Evolutionary conservation across 2,329 filamentous ascomycete species (phyloP), one percentile per base, ranked within the genome.

Genomic region (Erysiphe pulchra): DNA sequence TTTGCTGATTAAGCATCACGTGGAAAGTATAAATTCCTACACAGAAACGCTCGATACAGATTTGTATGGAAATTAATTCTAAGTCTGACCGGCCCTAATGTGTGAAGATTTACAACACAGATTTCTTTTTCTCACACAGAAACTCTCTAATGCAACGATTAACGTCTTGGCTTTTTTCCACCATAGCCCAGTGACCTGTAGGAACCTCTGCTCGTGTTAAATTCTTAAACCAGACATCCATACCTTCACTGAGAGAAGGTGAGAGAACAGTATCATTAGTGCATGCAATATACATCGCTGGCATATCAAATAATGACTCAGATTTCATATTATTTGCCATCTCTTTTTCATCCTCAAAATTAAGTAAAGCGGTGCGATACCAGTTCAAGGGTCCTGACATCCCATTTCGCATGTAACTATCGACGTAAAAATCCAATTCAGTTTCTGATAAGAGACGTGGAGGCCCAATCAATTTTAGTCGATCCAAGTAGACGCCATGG

Each of bases 361-460:
- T 93, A 50, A 77, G 60, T 59, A 71, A 64, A 17, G 72, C 66
- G 2, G 72, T 80, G 39, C 85, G 75, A 63, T 98, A 98, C 82
- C 84, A 94, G 62, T 86, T 90, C 49, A 84, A 65, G 14, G 84
- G 82, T 0, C 84, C 84, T 51, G 77, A 73, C 51, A 95, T 61
- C 41, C 84, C 83, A 56, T 77, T 71, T 38, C 71, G 68, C n/a
- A 65, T 60, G 61, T 77, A 92, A 62, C 85, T 68, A 30, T 71
- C 62, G 16, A 73, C 73, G 60, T 94, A 94, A 62, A 75, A 80
- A 46, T 86, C 75, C 40, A 87, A 60, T 61, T 86, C 80, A 57
- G 80, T 74, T 33, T 71, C 65, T 48, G 64, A 69, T 50, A 92
- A 52, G 37, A 92, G 57, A 47, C 65, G 67, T 41, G 71, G 69